Base-by-base conservation (phyloP, 805 yeast genomes). In the Danielia oregonensis region DNA sequence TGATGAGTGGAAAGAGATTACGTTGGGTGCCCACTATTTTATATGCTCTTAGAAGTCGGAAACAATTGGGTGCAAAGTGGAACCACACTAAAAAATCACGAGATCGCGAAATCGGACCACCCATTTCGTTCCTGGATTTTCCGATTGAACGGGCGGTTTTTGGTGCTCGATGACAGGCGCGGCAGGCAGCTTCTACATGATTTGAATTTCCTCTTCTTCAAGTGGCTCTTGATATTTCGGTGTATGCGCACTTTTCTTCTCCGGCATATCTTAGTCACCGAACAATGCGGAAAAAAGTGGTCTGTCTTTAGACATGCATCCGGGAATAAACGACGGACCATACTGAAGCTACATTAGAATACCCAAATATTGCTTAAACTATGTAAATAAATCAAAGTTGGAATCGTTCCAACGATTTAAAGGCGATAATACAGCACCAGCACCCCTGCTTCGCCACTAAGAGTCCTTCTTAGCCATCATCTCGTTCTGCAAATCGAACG, bases 401-500 rank as follows among this genome's bases (percentile, higher is more conserved):
- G 7, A 10, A 16, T 18, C 13, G 14, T 17, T 8, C 14, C 31
- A 26, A 18, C 17, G n/a, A n/a, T n/a, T n/a, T n/a, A n/a, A n/a
- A n/a, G n/a, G n/a, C n/a, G n/a, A n/a, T n/a, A n/a, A n/a, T n/a
- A n/a, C n/a, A n/a, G n/a, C n/a, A n/a, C n/a, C n/a, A n/a, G n/a
- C n/a, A n/a, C n/a, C n/a, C n/a, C n/a, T n/a, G n/a, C n/a, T n/a
- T n/a, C n/a, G n/a, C n/a, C n/a, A 33, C 27, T 34, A 45, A 14
- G 39, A 41, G 38, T 59, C 61, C 54, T 66, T 67, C 48, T 46
- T 44, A 32, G 59, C 65, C 58, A 70, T 52, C 49, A 60, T 58
- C 40, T 63, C 59, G 46, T 68, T 69, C 61, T 77, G 83, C 46
- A 67, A 57, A 33, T 61, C 70, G 49, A 65, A 77, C 13, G 82